phyloP scores from a whole-genome alignment of 345 rosid species.

The Eucalyptus tenuipes region DNA sequence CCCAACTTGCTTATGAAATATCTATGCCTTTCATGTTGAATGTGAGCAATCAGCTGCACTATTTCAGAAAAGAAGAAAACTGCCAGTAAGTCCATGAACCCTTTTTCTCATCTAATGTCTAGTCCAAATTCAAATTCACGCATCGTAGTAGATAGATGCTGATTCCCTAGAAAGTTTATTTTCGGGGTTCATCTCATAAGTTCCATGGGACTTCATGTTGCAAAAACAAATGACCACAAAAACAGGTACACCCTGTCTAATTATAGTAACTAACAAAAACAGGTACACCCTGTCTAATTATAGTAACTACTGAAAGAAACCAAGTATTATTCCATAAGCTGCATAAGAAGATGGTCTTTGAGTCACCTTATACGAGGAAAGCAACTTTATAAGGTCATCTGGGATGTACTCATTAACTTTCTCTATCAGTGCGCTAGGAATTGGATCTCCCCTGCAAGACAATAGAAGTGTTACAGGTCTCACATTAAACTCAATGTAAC shows the following conservation, averaged over 20 bases:
- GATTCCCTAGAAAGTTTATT: neutral
- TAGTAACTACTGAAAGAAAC: neutral
- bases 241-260: neutral
- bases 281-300: neutral
- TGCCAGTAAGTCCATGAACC: neutral
- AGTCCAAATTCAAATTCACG: neutral
- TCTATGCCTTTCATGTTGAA: neutral
- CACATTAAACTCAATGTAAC: neutral
- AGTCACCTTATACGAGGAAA: slow-evolving; percentile 41
- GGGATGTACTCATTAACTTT: slow-evolving; percentile 70
- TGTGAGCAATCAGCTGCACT: neutral
- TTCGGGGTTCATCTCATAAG: neutral
- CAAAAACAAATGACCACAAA: neutral
- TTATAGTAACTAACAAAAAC: neutral
- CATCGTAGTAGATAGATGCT: neutral
- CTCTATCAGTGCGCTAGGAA: slow-evolving; percentile 49
- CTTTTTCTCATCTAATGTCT: neutral
- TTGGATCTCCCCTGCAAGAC: slow-evolving; percentile 71
- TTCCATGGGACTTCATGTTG: neutral
- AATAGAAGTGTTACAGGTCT: slow-evolving; percentile 1
- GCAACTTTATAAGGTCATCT: slow-evolving; percentile 43
- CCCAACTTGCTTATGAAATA: neutral
- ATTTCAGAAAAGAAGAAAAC: neutral
- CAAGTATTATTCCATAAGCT: neutral
- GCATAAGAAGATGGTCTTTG: neutral